phyloP scores from a whole-genome alignment of 139 green algal species.

The Picochlorum sp. region DNA sequence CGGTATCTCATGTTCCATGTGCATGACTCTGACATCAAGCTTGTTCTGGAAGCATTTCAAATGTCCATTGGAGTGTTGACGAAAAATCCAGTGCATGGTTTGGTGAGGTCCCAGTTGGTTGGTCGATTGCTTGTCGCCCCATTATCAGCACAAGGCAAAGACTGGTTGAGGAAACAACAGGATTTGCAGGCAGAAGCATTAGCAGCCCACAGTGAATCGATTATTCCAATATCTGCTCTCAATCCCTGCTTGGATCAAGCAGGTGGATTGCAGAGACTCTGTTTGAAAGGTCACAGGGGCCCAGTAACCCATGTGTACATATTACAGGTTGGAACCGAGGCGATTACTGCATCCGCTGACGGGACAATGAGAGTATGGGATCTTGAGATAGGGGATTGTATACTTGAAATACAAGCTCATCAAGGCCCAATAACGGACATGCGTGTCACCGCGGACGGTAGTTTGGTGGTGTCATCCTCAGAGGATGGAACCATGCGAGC shows the following conservation, averaged over 20 bases:
- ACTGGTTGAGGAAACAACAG: slow-evolving; percentile 18
- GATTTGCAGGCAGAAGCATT: background rate
- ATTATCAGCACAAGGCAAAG: slow-evolving; percentile 9
- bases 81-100: slow-evolving; percentile 41
- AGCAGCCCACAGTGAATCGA: no score
- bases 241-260: slow-evolving; percentile 67
- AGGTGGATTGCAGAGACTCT: slow-evolving; percentile 67
- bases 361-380: slow-evolving; percentile 70
- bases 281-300: slow-evolving; percentile 58
- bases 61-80: slow-evolving; percentile 57
- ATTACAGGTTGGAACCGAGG: slow-evolving; percentile 56
- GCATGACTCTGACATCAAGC: slow-evolving; percentile 29
- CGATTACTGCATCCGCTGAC: slow-evolving; percentile 57
- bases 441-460: slow-evolving; percentile 30
- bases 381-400: slow-evolving; percentile 71
- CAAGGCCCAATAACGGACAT: slow-evolving; percentile 25
- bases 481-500: slow-evolving; percentile 36
- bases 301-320: slow-evolving; percentile 51
- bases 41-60: slow-evolving; percentile 67
- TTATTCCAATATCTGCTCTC: slow-evolving; percentile 1
- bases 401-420: slow-evolving; percentile 50
- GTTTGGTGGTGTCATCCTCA: slow-evolving; percentile 33
- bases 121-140: slow-evolving; percentile 52
- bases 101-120: slow-evolving; percentile 69
- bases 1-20: slow-evolving; percentile 29